Evolutionary conservation across 2,329 filamentous ascomycete genomes (phyloP), one percentile per base, ranked within the genome.

Genomic region (Fonsecaea pedrosoi): DNA sequence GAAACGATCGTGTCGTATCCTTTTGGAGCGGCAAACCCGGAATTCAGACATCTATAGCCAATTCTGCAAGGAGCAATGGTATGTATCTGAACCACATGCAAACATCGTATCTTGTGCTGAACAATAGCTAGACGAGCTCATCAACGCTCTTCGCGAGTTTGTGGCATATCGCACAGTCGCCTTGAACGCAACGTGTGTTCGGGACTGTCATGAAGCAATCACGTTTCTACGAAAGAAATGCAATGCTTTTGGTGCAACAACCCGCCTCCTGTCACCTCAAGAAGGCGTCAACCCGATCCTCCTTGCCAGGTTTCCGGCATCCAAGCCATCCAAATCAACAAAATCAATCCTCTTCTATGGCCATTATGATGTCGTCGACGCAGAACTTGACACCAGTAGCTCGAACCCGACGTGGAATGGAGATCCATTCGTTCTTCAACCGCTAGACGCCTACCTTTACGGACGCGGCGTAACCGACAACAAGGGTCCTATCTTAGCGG

Each of bases 381-480:
- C 95, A 0, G 92, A 97, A 71, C 59, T 56, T 32, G 70, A 68
- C 30, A 21, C 65, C 12, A 55, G 35, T 32, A 68, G 57, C 37
- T 40, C 42, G 8, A 60, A 61, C 40, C 61, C 63, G 34, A 89
- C 90, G 42, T 99, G 95, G 95, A 85, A 87, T 45, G 89, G 88
- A 1, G 92, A 98, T 70, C 96, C 95, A 0, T 99, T 98, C 76
- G 85, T 89, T n/a, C 85, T 98, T 75, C 90, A 90, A 59, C 95
- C 95, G 3, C 87, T 92, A 64, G 94, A 97, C 73, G 94, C 95
- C 0, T 98, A 94, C 76, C 83, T 98, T 1, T 98, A 99, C 71
- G 95, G 95, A 2, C 91, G 95, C 73, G 95, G 95, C n/a, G 92
- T 96, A 13, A 96, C 93, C 56, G 95, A 99, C 78, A 98, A 99